Conservation (phyloP, 257 asterid genomes). For the Orobanche coerulescens region DNA sequence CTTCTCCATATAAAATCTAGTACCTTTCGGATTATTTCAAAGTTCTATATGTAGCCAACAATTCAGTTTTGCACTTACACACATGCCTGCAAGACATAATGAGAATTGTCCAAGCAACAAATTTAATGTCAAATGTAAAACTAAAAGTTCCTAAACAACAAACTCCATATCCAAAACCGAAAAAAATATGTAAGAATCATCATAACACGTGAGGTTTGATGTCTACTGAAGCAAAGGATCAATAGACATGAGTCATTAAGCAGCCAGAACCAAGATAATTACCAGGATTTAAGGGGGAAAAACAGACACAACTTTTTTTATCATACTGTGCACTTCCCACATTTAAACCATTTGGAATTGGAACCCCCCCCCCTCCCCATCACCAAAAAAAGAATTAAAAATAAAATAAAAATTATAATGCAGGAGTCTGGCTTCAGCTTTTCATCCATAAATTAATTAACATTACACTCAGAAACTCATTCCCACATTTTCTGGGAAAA, state of each 20-base stretch:
- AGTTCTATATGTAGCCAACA: constrained; percentile 13
- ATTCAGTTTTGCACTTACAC: constrained; percentile 4
- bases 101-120: neutral
- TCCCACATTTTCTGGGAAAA: neutral
- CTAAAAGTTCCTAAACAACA: neutral
- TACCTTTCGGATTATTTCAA: neutral
- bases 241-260: neutral
- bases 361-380: neutral
- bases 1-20: neutral
- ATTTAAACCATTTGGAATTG: neutral
- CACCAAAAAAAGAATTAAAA: neutral
- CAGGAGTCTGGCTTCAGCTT: constrained; percentile 12
- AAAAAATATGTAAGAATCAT: neutral
- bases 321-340: neutral
- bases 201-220: neutral
- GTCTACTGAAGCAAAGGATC: constrained; percentile 1
- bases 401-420: neutral
- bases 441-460: neutral
- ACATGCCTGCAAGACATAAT: constrained; percentile 22
- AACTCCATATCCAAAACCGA: neutral
- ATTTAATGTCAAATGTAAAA: neutral
- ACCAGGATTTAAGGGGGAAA: neutral
- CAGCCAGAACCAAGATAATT: neutral
- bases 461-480: neutral
- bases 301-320: neutral